phyloP scores from a whole-genome alignment of 495 filamentous ascomycete species.

The Aspergillus coremiiformis region DNA sequence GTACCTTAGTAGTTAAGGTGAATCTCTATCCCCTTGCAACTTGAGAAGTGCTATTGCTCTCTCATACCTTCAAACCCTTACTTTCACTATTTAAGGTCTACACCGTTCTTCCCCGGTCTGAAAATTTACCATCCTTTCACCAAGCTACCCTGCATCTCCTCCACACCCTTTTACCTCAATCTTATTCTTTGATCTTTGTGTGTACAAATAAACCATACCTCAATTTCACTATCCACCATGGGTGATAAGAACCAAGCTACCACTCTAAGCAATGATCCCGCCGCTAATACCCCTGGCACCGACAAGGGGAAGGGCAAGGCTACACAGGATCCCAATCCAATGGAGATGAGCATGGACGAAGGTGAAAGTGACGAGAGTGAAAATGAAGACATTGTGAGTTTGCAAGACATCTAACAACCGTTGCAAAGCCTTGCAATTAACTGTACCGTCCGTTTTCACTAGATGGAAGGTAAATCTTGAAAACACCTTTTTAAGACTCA shows the following conservation, averaged over 20 bases:
- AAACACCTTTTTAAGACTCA: not conserved
- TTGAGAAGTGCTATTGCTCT: not conserved
- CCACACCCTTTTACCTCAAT: not conserved
- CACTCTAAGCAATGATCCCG: slow-evolving; percentile 26
- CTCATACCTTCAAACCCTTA: not conserved
- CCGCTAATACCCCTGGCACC: slow-evolving; percentile 29
- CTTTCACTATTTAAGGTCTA: not conserved
- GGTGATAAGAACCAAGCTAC: slow-evolving; percentile 29
- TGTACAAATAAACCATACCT: slow-evolving; percentile 3
- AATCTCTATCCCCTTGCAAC: not conserved
- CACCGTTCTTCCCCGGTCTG: not conserved
- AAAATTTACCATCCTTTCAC: no score
- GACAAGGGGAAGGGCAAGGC: slow-evolving; percentile 56
- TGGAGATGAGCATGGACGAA: slow-evolving; percentile 60
- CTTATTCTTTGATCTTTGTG: slow-evolving; percentile 2
- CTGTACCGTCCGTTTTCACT: not conserved
- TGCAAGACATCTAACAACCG: not conserved
- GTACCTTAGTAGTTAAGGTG: not conserved
- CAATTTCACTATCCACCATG: slow-evolving; percentile 23
- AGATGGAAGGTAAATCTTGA: not conserved
- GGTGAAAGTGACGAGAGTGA: slow-evolving; percentile 60
- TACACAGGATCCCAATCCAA: slow-evolving; percentile 39
- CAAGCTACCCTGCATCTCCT: no score
- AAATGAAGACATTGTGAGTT: slow-evolving; percentile 53
- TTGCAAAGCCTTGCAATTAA: not conserved